Evolutionary conservation across 129 eudicot genomes (phyloP).

Genomic region (Cynara cardunculus): DNA sequence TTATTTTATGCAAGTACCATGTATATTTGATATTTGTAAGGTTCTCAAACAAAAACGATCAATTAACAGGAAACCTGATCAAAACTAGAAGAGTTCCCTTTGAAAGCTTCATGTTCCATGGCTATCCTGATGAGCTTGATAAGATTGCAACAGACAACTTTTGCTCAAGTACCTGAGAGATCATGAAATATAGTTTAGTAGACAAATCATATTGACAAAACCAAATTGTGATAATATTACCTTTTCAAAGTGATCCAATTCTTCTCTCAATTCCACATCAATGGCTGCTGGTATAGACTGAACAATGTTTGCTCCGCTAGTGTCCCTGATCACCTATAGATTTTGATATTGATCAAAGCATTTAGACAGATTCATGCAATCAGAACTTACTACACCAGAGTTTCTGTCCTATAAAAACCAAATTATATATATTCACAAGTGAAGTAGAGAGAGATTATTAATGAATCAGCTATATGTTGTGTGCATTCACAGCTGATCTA

Average conservation of each 20-base stretch:
- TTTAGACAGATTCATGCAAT: constrained; percentile 3
- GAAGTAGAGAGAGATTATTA: not conserved
- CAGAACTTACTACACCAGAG: not conserved
- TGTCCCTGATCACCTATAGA: constrained; percentile 42
- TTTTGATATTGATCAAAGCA: not conserved
- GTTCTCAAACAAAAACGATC: not conserved
- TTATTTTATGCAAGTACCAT: not conserved
- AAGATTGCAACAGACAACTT: constrained; percentile 36
- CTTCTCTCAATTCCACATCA: constrained; percentile 45
- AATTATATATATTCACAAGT: not conserved
- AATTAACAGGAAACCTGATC: constrained; percentile 1
- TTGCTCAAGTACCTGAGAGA: constrained; percentile 41
- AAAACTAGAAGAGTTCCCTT: not conserved
- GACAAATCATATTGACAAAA: not conserved
- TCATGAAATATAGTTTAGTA: constrained; percentile 8
- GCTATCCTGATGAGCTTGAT: constrained; percentile 30
- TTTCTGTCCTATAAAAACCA: no score
- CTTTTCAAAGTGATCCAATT: constrained; percentile 57
- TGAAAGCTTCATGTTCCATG: constrained; percentile 8
- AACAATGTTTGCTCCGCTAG: constrained; percentile 5
- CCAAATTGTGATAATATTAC: constrained; percentile 42
- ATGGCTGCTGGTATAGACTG: constrained; percentile 31
- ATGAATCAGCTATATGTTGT: not conserved
- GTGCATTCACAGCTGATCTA: not conserved
- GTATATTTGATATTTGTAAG: not conserved